phyloP scores from a whole-genome alignment of 225 moss, liverwort and hornwort species.

The Marchantia polymorpha region DNA sequence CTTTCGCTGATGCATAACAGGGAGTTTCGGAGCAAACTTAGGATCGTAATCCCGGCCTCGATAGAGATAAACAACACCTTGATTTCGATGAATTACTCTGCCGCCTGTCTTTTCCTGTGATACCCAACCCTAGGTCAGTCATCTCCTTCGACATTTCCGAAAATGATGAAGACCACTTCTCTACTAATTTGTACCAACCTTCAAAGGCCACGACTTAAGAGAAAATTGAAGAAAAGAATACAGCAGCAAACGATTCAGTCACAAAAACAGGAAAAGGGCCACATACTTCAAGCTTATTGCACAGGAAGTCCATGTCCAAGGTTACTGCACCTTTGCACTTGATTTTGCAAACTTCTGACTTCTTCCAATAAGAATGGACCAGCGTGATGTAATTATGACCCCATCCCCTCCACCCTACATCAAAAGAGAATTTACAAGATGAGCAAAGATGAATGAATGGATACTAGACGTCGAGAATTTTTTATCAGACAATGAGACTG shows the following conservation, averaged over 20 bases:
- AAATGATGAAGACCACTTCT: background rate
- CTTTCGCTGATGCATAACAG: conserved; percentile 7
- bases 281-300: conserved; percentile 38
- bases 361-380: conserved; percentile 41
- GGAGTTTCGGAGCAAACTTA: conserved; percentile 11
- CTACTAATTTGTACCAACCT: background rate
- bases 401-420: conserved; percentile 45
- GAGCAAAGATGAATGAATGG: background rate
- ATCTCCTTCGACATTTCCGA: background rate
- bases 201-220: background rate
- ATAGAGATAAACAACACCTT: conserved; percentile 40
- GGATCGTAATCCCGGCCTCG: conserved; percentile 35
- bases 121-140: conserved; percentile 1
- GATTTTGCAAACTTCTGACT: conserved; percentile 37
- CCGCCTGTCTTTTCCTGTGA: conserved; percentile 44
- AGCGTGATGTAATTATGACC: conserved; percentile 25
- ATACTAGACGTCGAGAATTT: background rate
- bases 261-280: background rate
- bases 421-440: background rate
- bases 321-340: conserved; percentile 43
- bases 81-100: conserved; percentile 28
- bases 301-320: conserved; percentile 39
- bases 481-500: too few species aligned
- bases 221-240: background rate
- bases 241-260: background rate